Base-by-base conservation (phyloP, 129 eudicot species). In the Silybum marianum region DNA sequence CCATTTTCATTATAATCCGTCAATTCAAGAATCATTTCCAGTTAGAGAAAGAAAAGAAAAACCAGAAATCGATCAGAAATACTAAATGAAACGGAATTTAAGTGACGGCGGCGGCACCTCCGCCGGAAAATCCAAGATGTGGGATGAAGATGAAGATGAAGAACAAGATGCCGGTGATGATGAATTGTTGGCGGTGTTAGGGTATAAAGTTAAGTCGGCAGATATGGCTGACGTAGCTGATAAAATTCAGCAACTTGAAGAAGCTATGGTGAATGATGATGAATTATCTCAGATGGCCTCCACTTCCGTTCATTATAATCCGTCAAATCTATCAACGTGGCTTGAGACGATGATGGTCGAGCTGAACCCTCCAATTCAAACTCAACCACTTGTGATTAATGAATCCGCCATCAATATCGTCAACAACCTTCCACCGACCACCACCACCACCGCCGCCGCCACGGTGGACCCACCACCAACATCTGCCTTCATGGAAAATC, bases 151-250 rank as follows among this genome's bases (percentile, higher is more conserved):
- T 25, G 81, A 87, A 51, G 63, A 51, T 16, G 8, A 51, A 26
- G 30, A n/a, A n/a, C n/a, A n/a, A n/a, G 92, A 83, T 39, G 89
- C 78, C 48, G 95, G 93, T 2, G 89, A 73, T 0, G 98, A 94
- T 51, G 98, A 94, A 88, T 87, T 91, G 3, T 28, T 94, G 11
- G 97, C 97, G 1, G 87, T 83, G 6, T 68, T 94, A 81, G 98
- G 97, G 0, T 94, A 94, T 88, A 90, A 88, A 18, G 92, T 94
- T 7, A 85, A 84, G 76, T 83, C 98, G 6, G 85, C 91, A 0
- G 96, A 94, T 77, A 94, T 94, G 97, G 91, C 88, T 24, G 88
- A 90, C 9, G 93, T 94, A 2, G 98, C 97, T 7, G 90, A 85
- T 36, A 94, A 92, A 76, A 79, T 94, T 58, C 89, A 91, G 65